Evolutionary conservation across 257 asterid species (phyloP).

Genomic region (Solanum sparsipilum): DNA sequence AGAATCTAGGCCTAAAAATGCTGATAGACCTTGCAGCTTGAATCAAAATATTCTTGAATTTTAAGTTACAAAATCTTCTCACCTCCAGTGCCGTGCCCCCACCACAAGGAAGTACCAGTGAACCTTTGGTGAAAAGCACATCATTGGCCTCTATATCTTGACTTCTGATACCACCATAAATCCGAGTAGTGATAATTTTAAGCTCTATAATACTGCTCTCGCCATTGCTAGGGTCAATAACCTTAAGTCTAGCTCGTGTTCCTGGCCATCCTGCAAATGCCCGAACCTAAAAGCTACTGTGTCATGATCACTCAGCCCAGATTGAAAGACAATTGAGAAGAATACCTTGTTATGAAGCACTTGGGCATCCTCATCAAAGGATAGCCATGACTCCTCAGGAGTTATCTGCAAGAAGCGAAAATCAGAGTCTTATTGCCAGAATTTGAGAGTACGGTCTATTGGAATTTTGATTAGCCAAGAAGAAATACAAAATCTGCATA

Average conservation of each 20-base stretch:
- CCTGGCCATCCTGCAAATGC: slow-evolving; percentile 99
- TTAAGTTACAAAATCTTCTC: slow-evolving; percentile 5
- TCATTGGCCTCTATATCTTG: slow-evolving; percentile 35
- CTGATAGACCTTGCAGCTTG: background rate
- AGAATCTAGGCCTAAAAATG: background rate
- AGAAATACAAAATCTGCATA: background rate
- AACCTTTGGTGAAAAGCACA: slow-evolving; percentile 45
- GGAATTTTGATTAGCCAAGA: background rate
- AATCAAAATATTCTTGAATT: background rate
- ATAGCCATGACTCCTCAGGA: slow-evolving; percentile 79
- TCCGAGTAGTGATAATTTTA: slow-evolving; percentile 72
- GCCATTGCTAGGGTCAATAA: slow-evolving; percentile 32
- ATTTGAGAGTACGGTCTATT: background rate
- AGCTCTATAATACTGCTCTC: slow-evolving; percentile 39
- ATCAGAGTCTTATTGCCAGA: background rate
- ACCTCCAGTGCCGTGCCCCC: slow-evolving; percentile 69
- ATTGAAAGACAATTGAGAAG: slow-evolving; percentile 5
- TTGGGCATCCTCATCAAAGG: slow-evolving; percentile 59
- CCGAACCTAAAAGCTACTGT: slow-evolving; percentile 66
- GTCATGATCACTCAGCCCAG: slow-evolving; percentile 22
- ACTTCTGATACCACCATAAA: slow-evolving; percentile 15
- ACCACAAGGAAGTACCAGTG: slow-evolving; percentile 71
- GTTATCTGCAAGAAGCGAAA: slow-evolving; percentile 40
- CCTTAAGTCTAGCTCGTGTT: slow-evolving; percentile 64
- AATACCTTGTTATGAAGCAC: slow-evolving; percentile 85